Percentiles rank a stretch among this genome's conserved stretches.
phyloP scores from a whole-genome alignment of 108 stramenopile genomes.

The Stephanodiscus triporus region DNA sequence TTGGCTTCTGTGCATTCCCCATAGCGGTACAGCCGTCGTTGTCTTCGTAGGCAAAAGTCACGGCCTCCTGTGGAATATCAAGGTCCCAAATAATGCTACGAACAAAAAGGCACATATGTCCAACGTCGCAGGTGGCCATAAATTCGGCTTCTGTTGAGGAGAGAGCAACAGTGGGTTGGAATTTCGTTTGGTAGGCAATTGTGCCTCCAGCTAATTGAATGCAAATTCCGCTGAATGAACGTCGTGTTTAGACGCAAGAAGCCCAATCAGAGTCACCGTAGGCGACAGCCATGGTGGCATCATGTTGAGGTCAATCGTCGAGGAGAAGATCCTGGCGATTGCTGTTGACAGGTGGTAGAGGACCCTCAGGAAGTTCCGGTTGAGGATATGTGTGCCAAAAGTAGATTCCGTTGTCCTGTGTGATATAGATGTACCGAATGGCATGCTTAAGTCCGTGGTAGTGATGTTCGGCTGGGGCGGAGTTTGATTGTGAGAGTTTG shows the following conservation, averaged over 20 bases:
- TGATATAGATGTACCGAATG: constrained; percentile 4
- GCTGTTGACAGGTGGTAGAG: constrained; percentile 2
- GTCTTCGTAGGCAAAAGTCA: constrained; percentile 24
- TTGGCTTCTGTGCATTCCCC: constrained; percentile 20
- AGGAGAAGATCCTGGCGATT: not conserved
- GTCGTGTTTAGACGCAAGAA: constrained; percentile 18
- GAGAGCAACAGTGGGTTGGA: constrained; percentile 31
- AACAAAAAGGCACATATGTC: constrained; percentile 32
- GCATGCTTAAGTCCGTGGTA: not conserved
- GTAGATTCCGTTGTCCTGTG: constrained; percentile 6
- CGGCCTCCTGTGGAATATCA: constrained; percentile 27
- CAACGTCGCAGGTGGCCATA: constrained; percentile 22
- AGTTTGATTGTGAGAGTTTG: constrained; percentile 17
- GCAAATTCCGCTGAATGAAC: constrained; percentile 31
- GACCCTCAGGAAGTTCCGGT: constrained; percentile 2
- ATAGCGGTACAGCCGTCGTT: constrained; percentile 27
- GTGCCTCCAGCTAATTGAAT: constrained; percentile 35
- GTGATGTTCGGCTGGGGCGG: constrained; percentile 2
- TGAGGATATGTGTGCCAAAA: constrained; percentile 20
- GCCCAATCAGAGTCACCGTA: constrained; percentile 44
- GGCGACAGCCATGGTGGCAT: not conserved
- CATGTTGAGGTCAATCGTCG: not conserved
- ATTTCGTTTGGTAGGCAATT: constrained; percentile 20
- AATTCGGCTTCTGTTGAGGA: constrained; percentile 38
- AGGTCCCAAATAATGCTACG: constrained; percentile 41